These are phyloP conservation scores for Craterostigma plantagineum DNA, from an alignment of 257 asterid genomes.

Conservation along the genomic window DNA sequence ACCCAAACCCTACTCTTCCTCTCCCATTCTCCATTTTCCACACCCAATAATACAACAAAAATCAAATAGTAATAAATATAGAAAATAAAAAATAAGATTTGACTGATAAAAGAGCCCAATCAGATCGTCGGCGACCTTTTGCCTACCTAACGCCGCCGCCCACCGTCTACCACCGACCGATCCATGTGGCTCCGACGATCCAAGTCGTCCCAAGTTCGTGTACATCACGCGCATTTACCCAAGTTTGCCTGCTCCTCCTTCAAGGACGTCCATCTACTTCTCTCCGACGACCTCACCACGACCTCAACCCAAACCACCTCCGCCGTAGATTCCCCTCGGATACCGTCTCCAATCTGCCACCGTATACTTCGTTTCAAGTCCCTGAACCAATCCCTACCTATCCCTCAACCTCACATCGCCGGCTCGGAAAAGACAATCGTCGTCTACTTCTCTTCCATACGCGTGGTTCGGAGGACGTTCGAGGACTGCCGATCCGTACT, in stretches of 20 bases:
- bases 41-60: too few relatives aligned
- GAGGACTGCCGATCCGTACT: slow-evolving; percentile 68
- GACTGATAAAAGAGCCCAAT: too few relatives aligned
- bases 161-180: neutral
- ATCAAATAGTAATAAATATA: too few relatives aligned
- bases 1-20: too few relatives aligned
- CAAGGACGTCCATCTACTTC: slow-evolving; percentile 60
- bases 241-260: slow-evolving; percentile 63
- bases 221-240: slow-evolving; percentile 18
- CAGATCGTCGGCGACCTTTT: too few relatives aligned
- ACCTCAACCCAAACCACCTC: neutral
- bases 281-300: slow-evolving; percentile 18
- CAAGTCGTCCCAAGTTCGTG: slow-evolving; percentile 28
- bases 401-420: slow-evolving; percentile 29
- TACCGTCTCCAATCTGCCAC: slow-evolving; percentile 36
- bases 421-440: slow-evolving; percentile 60
- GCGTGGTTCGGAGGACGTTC: slow-evolving; percentile 70
- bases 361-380: slow-evolving; percentile 48
- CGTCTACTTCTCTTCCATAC: slow-evolving; percentile 66
- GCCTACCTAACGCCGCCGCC: too few relatives aligned
- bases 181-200: slow-evolving; percentile 74
- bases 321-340: slow-evolving; percentile 12
- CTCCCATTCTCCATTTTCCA: too few relatives aligned
- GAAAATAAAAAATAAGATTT: too few relatives aligned
- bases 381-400: slow-evolving; percentile 32